Conservation (phyloP, 1,284 basidiomycete species). For the Ceratobasidium sp. region DNA sequence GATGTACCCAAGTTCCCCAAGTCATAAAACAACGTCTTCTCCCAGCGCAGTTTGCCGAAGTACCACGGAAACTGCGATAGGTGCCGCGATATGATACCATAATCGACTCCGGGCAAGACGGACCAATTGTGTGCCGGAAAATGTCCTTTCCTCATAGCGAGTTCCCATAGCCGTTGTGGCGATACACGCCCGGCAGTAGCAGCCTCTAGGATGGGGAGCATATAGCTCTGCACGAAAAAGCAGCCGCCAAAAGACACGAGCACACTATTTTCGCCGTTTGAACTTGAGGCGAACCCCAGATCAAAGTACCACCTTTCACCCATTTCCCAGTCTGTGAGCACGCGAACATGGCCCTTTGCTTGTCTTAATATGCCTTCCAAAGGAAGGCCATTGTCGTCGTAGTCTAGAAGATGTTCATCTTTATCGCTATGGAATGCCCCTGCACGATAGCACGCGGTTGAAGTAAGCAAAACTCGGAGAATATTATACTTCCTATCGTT, state of each 20-base stretch:
- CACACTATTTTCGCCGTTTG: background rate
- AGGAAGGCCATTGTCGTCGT: background rate
- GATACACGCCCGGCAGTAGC: constrained; percentile 21
- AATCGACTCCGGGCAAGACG: constrained; percentile 5
- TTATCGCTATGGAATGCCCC: background rate
- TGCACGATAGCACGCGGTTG: background rate
- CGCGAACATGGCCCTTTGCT: constrained; percentile 8
- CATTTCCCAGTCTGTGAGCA: constrained; percentile 6
- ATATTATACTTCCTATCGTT: background rate
- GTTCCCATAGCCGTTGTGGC: constrained; percentile 14
- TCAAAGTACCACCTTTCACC: constrained; percentile 14
- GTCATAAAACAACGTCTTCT: background rate
- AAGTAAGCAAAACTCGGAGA: background rate
- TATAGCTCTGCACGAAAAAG: constrained; percentile 12
- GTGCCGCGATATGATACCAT: constrained; percentile 8
- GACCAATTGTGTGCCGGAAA: background rate
- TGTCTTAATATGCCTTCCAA: background rate
- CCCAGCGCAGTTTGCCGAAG: background rate
- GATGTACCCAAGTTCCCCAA: background rate
- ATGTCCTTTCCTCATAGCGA: constrained; percentile 16
- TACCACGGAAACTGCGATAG: constrained; percentile 16
- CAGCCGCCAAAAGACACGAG: constrained; percentile 23
- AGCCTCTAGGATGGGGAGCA: constrained; percentile 29
- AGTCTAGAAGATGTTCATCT: too few relatives aligned
- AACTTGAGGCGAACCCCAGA: constrained; percentile 14